These are phyloP conservation scores for Annona cherimola DNA, from an alignment of 164 flowering plant species.

Conservation along the genomic window DNA sequence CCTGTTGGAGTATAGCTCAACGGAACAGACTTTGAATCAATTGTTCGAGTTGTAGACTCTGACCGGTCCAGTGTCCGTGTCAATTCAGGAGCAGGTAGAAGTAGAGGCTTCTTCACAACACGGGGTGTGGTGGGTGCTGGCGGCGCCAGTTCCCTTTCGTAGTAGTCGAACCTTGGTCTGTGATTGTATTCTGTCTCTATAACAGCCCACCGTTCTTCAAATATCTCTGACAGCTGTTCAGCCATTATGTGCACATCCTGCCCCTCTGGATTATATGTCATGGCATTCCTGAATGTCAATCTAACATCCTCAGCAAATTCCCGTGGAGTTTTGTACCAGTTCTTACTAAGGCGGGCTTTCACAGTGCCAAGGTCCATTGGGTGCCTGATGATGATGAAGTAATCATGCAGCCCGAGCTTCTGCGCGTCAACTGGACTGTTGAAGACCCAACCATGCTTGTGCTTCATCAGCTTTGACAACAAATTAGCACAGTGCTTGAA, in stretches of 20 bases:
- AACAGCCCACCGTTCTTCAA: conserved; percentile 55
- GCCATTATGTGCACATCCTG: conserved; percentile 84
- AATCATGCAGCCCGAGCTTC: conserved; percentile 59
- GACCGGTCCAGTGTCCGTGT: conserved; percentile 35
- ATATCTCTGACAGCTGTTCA: conserved; percentile 41
- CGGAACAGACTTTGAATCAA: conserved; percentile 28
- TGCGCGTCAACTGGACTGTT: conserved; percentile 66
- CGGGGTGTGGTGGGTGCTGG: conserved; percentile 21
- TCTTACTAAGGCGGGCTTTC: conserved; percentile 46
- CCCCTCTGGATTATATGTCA: conserved; percentile 79
- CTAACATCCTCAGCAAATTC: conserved; percentile 90
- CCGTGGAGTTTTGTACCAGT: conserved; percentile 57
- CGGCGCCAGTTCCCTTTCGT: conserved; percentile 22
- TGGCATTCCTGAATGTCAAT: conserved; percentile 74
- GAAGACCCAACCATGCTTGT: conserved; percentile 77
- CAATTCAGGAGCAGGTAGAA: conserved; percentile 12
- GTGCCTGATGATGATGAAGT: conserved; percentile 54
- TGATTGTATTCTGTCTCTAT: conserved; percentile 35
- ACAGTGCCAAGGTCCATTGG: conserved; percentile 94
- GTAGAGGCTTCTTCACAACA: conserved; percentile 12
- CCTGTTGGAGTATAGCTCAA: conserved; percentile 20
- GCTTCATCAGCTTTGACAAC: conserved; percentile 68
- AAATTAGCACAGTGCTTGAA: conserved; percentile 44
- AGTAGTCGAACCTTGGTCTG: conserved; percentile 17
- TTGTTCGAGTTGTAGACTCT: conserved; percentile 32